Percentiles rank a stretch among this genome's conserved stretches.
These are phyloP conservation scores for Naganishia cerealis DNA, from an alignment of 1,284 basidiomycete species.

Conservation along the genomic window DNA sequence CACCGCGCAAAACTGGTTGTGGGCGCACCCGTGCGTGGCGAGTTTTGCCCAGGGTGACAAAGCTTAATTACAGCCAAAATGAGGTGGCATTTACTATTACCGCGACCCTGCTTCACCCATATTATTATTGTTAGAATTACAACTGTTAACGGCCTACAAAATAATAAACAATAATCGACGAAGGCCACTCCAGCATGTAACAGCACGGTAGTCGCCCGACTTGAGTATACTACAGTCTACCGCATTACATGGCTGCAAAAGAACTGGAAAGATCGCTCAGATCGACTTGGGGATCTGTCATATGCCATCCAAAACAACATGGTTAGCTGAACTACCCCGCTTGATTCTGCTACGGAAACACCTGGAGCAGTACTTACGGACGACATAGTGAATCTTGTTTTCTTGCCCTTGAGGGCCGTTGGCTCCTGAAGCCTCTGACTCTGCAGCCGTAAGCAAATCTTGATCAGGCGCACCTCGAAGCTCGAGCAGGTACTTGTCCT, in stretches of 20 bases:
- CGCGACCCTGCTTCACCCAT: not conserved
- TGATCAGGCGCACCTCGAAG: conserved; percentile 77
- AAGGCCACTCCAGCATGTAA: not conserved
- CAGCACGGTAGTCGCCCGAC: not conserved
- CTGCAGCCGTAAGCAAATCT: conserved; percentile 63
- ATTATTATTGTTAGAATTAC: not conserved
- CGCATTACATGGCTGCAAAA: conserved; percentile 17
- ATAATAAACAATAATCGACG: not conserved
- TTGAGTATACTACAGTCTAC: not conserved
- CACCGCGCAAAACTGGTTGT: not conserved
- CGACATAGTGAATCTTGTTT: conserved; percentile 52
- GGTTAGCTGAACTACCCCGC: not conserved
- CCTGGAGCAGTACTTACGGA: conserved; percentile 42
- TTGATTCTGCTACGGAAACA: not conserved
- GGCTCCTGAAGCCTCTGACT: conserved; percentile 58
- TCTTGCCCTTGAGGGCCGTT: conserved; percentile 28
- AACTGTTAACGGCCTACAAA: not conserved
- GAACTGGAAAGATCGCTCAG: conserved; percentile 49
- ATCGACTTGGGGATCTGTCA: conserved; percentile 52
- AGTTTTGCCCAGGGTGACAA: conserved; percentile 7
- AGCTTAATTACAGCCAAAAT: not conserved
- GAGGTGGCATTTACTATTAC: not conserved
- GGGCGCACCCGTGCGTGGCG: not conserved
- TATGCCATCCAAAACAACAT: not conserved
- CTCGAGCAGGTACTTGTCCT: conserved; percentile 86